Percentiles rank a stretch among this genome's conserved stretches.
Evolutionary conservation across 1,284 basidiomycete genomes (phyloP).

Genomic region (Naganishia sp.): DNA sequence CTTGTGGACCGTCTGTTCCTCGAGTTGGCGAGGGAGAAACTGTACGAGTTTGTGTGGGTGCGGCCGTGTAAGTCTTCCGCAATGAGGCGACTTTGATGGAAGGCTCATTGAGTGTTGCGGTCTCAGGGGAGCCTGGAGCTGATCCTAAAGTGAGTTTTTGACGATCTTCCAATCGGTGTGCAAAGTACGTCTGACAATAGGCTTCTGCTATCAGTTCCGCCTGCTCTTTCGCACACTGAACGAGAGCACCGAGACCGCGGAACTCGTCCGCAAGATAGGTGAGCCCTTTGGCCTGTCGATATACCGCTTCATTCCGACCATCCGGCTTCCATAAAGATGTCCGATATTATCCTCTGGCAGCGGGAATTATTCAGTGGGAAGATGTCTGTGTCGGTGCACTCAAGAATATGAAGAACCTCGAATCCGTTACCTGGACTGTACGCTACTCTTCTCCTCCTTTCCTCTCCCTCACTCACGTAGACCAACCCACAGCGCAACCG

Average conservation of each 20-base stretch:
- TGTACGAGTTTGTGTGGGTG: conserved; percentile 51
- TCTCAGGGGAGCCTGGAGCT: conserved; percentile 46
- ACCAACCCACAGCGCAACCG: conserved; percentile 44
- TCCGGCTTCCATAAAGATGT: conserved; percentile 40
- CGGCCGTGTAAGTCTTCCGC: conserved; percentile 46
- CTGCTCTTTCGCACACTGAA: conserved; percentile 46
- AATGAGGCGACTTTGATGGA: not conserved
- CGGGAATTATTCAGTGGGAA: conserved; percentile 40
- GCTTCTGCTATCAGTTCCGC: conserved; percentile 38
- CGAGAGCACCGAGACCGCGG: conserved; percentile 40
- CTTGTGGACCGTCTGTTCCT: conserved; percentile 36
- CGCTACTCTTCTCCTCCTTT: conserved; percentile 25
- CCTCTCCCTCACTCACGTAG: not conserved
- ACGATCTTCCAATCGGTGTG: not conserved
- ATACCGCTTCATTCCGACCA: not conserved
- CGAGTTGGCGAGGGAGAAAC: conserved; percentile 38
- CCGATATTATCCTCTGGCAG: conserved; percentile 49
- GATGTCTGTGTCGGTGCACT: conserved; percentile 43
- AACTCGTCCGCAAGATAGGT: conserved; percentile 45
- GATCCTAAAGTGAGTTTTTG: conserved; percentile 40
- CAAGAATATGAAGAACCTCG: conserved; percentile 43
- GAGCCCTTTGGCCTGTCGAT: conserved; percentile 7
- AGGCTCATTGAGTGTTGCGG: not conserved
- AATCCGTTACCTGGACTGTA: conserved; percentile 50
- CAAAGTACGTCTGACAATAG: not conserved